Evolutionary conservation across 108 stramenopile species (phyloP).

Genomic region (Bacterosira constricta): DNA sequence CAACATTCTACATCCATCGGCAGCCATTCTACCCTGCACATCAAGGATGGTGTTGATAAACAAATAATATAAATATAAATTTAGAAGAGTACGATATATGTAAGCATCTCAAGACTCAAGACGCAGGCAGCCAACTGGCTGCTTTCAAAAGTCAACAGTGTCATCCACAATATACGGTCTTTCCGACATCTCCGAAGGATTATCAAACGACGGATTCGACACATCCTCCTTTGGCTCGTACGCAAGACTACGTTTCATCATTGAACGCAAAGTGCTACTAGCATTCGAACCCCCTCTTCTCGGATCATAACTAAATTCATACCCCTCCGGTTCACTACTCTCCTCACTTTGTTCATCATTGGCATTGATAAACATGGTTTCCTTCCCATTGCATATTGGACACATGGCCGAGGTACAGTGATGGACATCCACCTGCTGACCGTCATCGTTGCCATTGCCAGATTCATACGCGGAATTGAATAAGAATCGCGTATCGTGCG

Average conservation of each 20-base stretch:
- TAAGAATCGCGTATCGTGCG: background rate
- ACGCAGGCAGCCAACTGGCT: too few relatives aligned
- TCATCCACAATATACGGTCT: conserved; percentile 14
- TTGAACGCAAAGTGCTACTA: background rate
- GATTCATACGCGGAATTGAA: background rate
- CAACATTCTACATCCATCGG: too few relatives aligned
- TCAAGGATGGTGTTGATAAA: too few relatives aligned
- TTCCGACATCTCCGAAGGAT: background rate
- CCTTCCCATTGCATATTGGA: conserved; percentile 3
- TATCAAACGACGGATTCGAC: background rate
- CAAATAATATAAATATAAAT: too few relatives aligned
- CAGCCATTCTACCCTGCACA: too few relatives aligned
- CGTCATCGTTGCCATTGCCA: conserved; percentile 6
- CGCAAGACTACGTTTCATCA: background rate
- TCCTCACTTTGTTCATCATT: background rate
- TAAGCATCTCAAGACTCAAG: too few relatives aligned
- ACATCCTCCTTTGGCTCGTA: background rate
- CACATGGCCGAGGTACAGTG: conserved; percentile 9
- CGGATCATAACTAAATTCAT: too few relatives aligned
- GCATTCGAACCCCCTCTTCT: too few relatives aligned
- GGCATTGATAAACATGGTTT: background rate
- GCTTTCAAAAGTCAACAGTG: conserved; percentile 1
- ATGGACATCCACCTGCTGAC: background rate
- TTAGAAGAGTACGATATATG: too few relatives aligned
- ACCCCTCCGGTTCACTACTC: background rate